Conservation (phyloP, 768 basidiomycete species). For the Calocera viscosa region DNA sequence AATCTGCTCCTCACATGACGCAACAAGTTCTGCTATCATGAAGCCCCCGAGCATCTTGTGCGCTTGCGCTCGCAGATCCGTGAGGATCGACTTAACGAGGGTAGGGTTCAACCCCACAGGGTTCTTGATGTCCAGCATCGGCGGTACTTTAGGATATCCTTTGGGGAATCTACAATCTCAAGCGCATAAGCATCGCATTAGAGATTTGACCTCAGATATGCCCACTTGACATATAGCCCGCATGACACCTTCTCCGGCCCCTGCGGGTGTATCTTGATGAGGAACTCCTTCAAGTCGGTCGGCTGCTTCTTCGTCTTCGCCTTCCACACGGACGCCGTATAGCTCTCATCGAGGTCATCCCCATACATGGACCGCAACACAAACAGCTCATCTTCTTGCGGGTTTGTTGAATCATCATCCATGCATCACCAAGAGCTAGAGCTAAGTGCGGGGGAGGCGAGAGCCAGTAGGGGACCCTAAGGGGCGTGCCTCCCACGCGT, state of each 20-base stretch:
- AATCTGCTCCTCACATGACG: background rate
- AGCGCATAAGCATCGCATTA: background rate
- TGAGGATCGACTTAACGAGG: background rate
- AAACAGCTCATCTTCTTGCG: conserved; percentile 5
- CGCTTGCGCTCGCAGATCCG: background rate
- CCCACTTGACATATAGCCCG: conserved; percentile 2
- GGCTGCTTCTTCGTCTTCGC: conserved; percentile 7
- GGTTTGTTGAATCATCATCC: conserved; percentile 6
- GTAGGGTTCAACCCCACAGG: background rate
- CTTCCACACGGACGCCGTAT: conserved; percentile 4
- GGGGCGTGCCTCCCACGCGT: background rate
- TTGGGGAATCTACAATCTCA: background rate
- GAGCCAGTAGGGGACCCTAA: background rate
- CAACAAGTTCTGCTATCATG: conserved; percentile 1
- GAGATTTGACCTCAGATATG: too few species aligned
- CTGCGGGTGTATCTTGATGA: conserved; percentile 1
- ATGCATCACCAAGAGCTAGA: background rate
- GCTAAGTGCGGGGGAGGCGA: too few species aligned
- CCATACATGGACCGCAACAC: conserved; percentile 2
- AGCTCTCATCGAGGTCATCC: background rate
- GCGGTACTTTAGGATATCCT: background rate
- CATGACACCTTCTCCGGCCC: conserved; percentile 3
- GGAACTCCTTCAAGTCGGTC: conserved; percentile 1
- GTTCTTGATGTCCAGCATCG: conserved; percentile 8
- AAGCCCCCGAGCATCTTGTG: background rate